These are phyloP conservation scores for Cyclotella choctawhatcheeana DNA, from an alignment of 108 stramenopile genomes.

Conservation along the genomic window DNA sequence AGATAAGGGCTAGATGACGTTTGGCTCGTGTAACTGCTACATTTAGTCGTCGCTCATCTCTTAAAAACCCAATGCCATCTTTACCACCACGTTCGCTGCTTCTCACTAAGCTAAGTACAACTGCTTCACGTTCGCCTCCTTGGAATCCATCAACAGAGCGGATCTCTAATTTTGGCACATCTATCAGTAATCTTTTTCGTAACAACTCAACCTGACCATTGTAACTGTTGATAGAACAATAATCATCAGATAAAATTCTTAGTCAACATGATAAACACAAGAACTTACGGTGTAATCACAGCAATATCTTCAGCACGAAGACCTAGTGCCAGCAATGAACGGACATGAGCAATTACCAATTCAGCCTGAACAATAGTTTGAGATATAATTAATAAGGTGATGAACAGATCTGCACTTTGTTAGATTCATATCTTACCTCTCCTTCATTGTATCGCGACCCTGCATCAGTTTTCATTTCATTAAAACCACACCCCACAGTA, in stretches of 20 bases:
- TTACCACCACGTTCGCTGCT: conserved; percentile 77
- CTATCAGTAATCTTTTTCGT: conserved; percentile 62
- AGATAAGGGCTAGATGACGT: conserved; percentile 80
- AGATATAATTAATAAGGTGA: no score
- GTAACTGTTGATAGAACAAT: conserved; percentile 51
- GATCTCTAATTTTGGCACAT: conserved; percentile 82
- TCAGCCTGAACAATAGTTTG: no score
- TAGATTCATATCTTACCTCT: no score
- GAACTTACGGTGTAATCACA: conserved; percentile 88
- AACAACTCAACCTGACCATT: conserved; percentile 96
- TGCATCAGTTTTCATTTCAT: conserved; percentile 75
- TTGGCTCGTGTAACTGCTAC: conserved; percentile 96
- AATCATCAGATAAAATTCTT: no score
- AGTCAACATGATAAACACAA: not conserved
- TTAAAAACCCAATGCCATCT: conserved; percentile 93
- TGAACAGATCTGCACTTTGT: no score
- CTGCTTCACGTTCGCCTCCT: conserved; percentile 97
- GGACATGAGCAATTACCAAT: conserved; percentile 79
- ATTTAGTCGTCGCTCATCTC: conserved; percentile 94
- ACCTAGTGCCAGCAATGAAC: conserved; percentile 68
- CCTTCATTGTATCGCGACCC: conserved; percentile 85
- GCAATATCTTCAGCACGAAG: conserved; percentile 84
- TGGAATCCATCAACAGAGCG: conserved; percentile 98
- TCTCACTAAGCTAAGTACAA: conserved; percentile 95
- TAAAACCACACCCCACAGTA: conserved; percentile 93